Percentiles rank a stretch among this genome's conserved stretches.
Conservation (phyloP, 768 basidiomycete species). For the Macrolepiota dolichaula region DNA sequence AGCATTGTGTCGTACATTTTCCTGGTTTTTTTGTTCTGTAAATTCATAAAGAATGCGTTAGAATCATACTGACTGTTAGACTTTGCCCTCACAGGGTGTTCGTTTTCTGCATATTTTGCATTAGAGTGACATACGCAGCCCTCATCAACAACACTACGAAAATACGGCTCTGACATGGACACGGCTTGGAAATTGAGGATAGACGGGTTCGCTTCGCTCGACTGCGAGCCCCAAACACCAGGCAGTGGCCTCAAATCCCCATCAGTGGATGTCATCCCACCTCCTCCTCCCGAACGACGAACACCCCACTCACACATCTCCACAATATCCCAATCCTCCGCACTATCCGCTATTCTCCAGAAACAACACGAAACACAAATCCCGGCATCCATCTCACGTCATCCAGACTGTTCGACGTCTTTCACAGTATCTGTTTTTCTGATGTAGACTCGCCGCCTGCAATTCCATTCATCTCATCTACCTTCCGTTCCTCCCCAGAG, state of each 20-base stretch:
- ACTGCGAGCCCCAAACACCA: no score
- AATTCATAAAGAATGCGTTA: no score
- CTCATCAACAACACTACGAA: slow-evolving; percentile 50
- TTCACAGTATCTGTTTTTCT: neutral
- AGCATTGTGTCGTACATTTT: no score
- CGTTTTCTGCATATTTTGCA: slow-evolving; percentile 42
- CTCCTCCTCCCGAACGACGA: neutral
- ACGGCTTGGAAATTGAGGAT: slow-evolving; percentile 22
- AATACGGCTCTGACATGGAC: slow-evolving; percentile 40
- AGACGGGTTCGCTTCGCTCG: slow-evolving; percentile 11
- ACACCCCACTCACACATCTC: neutral
- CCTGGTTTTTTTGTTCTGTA: no score
- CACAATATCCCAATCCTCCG: neutral
- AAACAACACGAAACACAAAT: neutral
- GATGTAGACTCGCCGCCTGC: neutral
- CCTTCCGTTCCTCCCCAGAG: neutral
- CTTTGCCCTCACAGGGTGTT: slow-evolving; percentile 31
- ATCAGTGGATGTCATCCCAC: neutral
- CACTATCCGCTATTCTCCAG: neutral
- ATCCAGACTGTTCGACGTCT: neutral
- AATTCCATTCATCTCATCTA: neutral
- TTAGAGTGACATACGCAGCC: slow-evolving; percentile 51
- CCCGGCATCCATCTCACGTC: neutral
- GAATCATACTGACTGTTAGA: no score
- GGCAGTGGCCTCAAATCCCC: neutral